phyloP scores from a whole-genome alignment of 495 filamentous ascomycete genomes.

The Staphylotrichum tortipilum region DNA sequence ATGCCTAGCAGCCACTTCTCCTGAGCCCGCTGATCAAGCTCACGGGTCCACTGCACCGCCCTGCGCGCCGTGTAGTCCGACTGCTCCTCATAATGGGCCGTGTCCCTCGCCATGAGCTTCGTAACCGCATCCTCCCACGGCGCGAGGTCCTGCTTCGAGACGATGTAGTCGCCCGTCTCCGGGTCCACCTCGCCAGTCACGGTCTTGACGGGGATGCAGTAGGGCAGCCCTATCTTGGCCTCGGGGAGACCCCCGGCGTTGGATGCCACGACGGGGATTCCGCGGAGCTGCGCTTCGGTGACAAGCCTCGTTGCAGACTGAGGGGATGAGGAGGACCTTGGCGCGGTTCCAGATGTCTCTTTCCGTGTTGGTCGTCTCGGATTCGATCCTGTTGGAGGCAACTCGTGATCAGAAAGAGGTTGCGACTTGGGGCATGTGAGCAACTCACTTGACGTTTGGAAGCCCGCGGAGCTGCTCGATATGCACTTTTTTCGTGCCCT shows the following conservation, averaged over 20 bases:
- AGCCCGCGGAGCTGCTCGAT: too few species aligned
- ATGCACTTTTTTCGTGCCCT: too few species aligned
- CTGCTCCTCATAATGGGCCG: slow-evolving; percentile 8
- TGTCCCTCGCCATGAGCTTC: slow-evolving; percentile 10
- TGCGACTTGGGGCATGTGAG: too few species aligned
- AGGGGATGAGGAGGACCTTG: slow-evolving; percentile 20
- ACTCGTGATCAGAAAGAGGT: too few species aligned
- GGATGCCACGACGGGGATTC: slow-evolving; percentile 25
- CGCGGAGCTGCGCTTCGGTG: slow-evolving; percentile 24
- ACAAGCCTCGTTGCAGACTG: slow-evolving; percentile 25
- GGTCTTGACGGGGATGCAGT: slow-evolving; percentile 17
- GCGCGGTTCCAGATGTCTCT: slow-evolving; percentile 21
- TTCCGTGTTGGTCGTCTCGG: slow-evolving; percentile 8
- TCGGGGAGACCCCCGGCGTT: slow-evolving; percentile 21
- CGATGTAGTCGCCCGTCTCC: slow-evolving; percentile 14
- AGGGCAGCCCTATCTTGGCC: slow-evolving; percentile 19
- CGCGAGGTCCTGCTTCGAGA: slow-evolving; percentile 17
- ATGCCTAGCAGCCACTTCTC: slow-evolving; percentile 24
- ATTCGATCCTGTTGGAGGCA: background rate
- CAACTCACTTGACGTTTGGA: too few species aligned
- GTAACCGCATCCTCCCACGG: slow-evolving; percentile 12
- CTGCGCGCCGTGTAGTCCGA: slow-evolving; percentile 3
- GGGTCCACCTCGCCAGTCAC: slow-evolving; percentile 12
- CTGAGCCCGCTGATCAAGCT: slow-evolving; percentile 12
- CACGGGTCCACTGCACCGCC: slow-evolving; percentile 13